These are phyloP conservation scores for Ilex asprella DNA, from an alignment of 257 asterid species.

Conservation along the genomic window DNA sequence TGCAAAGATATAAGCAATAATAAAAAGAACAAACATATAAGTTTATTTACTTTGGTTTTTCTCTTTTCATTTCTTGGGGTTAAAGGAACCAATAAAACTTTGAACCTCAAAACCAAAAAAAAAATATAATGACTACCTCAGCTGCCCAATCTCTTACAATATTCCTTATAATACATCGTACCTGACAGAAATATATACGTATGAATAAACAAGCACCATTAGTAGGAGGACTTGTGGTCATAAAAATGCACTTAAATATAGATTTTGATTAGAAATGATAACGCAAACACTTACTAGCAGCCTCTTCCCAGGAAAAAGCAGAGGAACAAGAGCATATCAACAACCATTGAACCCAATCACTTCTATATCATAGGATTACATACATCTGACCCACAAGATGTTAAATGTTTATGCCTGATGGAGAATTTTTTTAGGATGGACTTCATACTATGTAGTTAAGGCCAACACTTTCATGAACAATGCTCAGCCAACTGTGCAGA, in stretches of 20 bases:
- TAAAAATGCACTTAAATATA: not conserved
- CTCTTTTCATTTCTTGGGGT: not conserved
- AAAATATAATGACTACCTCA: constrained; percentile 50
- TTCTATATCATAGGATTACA: not conserved
- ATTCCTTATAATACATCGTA: constrained; percentile 88
- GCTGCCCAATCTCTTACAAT: constrained; percentile 97
- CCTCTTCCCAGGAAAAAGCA: constrained; percentile 2
- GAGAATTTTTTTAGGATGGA: too few relatives aligned
- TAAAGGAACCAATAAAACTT: not conserved
- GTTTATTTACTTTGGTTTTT: not conserved
- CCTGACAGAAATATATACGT: constrained; percentile 34
- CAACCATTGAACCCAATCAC: not conserved
- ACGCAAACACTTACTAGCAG: not conserved
- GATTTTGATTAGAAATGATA: not conserved
- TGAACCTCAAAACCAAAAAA: constrained; percentile 4
- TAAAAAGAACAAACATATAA: constrained; percentile 5
- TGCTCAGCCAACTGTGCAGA: too few relatives aligned
- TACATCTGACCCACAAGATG: not conserved
- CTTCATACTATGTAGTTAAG: too few relatives aligned
- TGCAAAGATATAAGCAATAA: constrained; percentile 18
- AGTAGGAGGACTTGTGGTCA: not conserved
- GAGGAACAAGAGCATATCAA: not conserved
- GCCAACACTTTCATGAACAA: too few relatives aligned
- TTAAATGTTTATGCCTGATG: too few relatives aligned
- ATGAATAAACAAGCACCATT: not conserved